Evolutionary conservation across 139 green algal species (phyloP).

Genomic region (Eudorina sp.): DNA sequence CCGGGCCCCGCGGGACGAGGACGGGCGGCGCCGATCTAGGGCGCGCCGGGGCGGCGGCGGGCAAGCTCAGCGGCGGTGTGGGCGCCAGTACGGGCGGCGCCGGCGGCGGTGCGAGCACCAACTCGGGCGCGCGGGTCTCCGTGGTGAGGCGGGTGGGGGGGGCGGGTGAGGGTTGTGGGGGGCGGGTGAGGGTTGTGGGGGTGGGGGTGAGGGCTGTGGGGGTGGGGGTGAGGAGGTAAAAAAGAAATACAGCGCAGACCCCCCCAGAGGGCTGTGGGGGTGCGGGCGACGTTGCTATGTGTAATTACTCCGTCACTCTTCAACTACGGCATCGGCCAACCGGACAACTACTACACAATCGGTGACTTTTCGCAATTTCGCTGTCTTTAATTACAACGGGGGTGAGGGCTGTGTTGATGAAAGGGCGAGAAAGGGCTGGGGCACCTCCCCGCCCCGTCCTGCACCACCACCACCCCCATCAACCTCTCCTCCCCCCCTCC

Average conservation of each 20-base stretch:
- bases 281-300: too few relatives aligned
- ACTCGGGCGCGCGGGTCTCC: background rate
- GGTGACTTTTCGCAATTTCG: too few relatives aligned
- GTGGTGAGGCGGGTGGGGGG: background rate
- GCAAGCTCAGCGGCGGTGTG: background rate
- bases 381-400: too few relatives aligned
- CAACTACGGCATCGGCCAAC: too few relatives aligned
- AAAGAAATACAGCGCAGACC: too few relatives aligned
- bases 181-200: background rate
- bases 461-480: background rate
- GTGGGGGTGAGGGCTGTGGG: too few relatives aligned
- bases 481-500: background rate
- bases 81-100: background rate
- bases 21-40: background rate
- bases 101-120: background rate
- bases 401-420: too few relatives aligned
- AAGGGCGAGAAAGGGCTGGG: background rate
- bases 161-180: background rate
- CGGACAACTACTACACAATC: too few relatives aligned
- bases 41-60: background rate
- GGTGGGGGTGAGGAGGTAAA: too few relatives aligned
- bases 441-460: background rate
- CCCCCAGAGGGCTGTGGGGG: too few relatives aligned
- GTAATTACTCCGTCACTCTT: too few relatives aligned
- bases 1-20: background rate